Evolutionary conservation across 805 yeast genomes (phyloP).

Genomic region (Kuraishia ogatae): DNA sequence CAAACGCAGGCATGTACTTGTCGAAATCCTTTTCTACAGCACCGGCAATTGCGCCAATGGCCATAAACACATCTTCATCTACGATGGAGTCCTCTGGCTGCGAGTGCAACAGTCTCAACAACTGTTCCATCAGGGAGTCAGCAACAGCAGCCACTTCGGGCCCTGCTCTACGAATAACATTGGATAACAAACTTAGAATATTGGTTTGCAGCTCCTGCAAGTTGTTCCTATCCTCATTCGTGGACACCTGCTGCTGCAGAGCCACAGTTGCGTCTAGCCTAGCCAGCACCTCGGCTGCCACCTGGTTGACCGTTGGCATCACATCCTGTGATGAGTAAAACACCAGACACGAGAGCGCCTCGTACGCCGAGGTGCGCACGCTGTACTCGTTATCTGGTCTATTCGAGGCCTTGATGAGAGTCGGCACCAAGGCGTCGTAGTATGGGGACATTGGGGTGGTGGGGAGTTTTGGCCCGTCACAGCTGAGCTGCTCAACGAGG

Average conservation of each 20-base stretch:
- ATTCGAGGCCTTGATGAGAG: conserved; percentile 59
- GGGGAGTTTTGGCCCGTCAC: conserved; percentile 36
- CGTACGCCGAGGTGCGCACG: conserved; percentile 93
- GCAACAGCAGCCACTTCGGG: conserved; percentile 56
- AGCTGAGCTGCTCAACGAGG: conserved; percentile 71
- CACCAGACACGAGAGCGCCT: conserved; percentile 80
- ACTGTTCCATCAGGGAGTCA: conserved; percentile 78
- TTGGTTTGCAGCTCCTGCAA: conserved; percentile 87
- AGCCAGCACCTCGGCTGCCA: conserved; percentile 66
- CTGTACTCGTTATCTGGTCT: conserved; percentile 77
- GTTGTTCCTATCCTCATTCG: conserved; percentile 64
- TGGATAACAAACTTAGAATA: conserved; percentile 68
- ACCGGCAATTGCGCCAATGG: conserved; percentile 82
- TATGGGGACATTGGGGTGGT: conserved; percentile 67
- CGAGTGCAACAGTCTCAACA: conserved; percentile 58
- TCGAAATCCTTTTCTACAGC: conserved; percentile 66
- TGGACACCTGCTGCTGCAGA: conserved; percentile 48
- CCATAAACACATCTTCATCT: conserved; percentile 92
- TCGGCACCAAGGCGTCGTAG: conserved; percentile 61
- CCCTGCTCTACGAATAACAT: conserved; percentile 76
- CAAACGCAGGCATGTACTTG: conserved; percentile 71
- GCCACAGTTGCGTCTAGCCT: conserved; percentile 66
- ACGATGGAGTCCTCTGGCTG: conserved; percentile 58
- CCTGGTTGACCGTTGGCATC: conserved; percentile 54
- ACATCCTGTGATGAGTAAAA: conserved; percentile 65